These are phyloP conservation scores for Oxyria digyna DNA, from an alignment of 148 eudicot genomes.

Conservation along the genomic window DNA sequence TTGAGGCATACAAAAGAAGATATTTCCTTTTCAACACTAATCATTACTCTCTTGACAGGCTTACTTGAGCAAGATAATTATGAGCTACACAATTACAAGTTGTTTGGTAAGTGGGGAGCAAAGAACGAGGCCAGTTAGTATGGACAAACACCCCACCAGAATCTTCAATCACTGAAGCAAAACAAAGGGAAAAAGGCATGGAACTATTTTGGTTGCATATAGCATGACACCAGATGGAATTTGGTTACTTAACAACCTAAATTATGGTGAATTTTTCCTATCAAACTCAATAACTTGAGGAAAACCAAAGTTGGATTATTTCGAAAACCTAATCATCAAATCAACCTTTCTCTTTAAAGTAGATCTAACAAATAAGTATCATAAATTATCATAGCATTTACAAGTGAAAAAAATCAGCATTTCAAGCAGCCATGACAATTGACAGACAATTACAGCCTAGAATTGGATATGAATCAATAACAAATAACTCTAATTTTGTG, in stretches of 20 bases:
- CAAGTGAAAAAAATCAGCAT: not conserved
- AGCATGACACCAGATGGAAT: not conserved
- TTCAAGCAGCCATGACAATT: not conserved
- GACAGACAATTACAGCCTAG: not conserved
- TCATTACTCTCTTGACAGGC: constrained; percentile 6
- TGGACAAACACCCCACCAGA: constrained; percentile 1
- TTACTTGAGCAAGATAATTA: constrained; percentile 5
- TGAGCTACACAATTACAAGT: not conserved
- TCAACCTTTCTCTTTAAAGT: not conserved
- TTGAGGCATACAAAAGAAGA: constrained; percentile 2
- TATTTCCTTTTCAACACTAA: not conserved
- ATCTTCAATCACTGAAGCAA: not conserved
- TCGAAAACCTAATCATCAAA: not conserved
- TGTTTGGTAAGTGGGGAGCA: constrained; percentile 10
- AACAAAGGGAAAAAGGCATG: constrained; percentile 4
- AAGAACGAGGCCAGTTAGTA: not conserved
- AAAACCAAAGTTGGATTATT: not conserved
- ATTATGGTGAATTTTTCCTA: not conserved
- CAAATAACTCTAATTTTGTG: not conserved
- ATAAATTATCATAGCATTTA: not conserved
- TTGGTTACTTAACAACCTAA: not conserved
- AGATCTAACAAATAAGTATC: not conserved
- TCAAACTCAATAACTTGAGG: not conserved
- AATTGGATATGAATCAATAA: not conserved
- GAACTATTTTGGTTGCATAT: not conserved